Percentiles rank a stretch among this genome's conserved stretches.
Evolutionary conservation across 2,329 filamentous ascomycete species (phyloP).

Genomic region (Alternaria alternata): DNA sequence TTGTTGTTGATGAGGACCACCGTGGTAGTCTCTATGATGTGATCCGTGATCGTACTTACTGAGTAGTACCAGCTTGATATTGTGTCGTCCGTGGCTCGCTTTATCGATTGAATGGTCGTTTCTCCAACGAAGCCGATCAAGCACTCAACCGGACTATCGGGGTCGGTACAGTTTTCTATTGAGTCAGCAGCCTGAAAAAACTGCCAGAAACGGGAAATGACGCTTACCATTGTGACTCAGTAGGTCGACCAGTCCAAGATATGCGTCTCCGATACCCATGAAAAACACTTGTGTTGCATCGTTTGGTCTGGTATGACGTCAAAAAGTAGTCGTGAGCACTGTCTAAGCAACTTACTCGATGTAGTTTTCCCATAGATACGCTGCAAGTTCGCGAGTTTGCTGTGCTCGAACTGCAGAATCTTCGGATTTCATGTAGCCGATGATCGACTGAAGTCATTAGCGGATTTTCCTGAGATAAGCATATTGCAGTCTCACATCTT

Average conservation of each 20-base stretch:
- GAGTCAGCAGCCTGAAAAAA: not conserved
- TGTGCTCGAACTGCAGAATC: slow-evolving; percentile 46
- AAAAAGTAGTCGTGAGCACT: not conserved
- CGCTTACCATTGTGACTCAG: slow-evolving; percentile 75
- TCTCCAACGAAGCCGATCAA: slow-evolving; percentile 84
- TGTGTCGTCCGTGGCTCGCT: slow-evolving; percentile 69
- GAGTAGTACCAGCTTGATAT: slow-evolving; percentile 86
- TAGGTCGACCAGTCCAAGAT: slow-evolving; percentile 81
- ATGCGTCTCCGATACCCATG: slow-evolving; percentile 89
- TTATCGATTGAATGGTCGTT: slow-evolving; percentile 77
- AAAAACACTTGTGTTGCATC: slow-evolving; percentile 79
- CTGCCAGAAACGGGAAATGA: not conserved
- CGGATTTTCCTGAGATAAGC: not conserved
- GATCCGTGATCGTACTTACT: slow-evolving; percentile 44
- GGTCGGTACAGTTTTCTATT: slow-evolving; percentile 67
- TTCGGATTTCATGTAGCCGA: slow-evolving; percentile 59
- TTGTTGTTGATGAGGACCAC: not conserved
- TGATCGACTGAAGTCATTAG: slow-evolving; percentile 25
- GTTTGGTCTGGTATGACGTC: slow-evolving; percentile 55
- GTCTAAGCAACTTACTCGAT: slow-evolving; percentile 66
- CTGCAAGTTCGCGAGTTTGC: slow-evolving; percentile 73
- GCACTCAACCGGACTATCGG: slow-evolving; percentile 63
- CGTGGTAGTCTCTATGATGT: not conserved
- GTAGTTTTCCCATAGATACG: slow-evolving; percentile 97
- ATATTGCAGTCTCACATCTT: slow-evolving; percentile 59